phyloP scores from a whole-genome alignment of 2,329 filamentous ascomycete species.

The Herpotrichia juniperi region DNA sequence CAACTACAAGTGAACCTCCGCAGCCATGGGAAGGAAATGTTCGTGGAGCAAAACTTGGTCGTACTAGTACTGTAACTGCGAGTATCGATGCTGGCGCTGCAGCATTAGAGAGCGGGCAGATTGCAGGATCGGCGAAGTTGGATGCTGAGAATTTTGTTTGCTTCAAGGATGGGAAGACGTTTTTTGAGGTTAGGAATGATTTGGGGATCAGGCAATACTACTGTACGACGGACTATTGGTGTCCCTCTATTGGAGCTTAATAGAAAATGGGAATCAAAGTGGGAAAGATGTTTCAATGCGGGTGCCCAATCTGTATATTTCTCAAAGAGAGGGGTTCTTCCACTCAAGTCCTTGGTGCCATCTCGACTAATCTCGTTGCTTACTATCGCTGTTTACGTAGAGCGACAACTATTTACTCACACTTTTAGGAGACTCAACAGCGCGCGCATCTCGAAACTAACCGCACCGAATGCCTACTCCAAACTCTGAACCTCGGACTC shows the following conservation, averaged over 20 bases:
- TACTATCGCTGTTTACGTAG: no score
- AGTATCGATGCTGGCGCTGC: constrained; percentile 18
- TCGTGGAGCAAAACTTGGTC: neutral
- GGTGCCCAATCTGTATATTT: no score
- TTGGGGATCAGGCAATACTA: constrained; percentile 3
- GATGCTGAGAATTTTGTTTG: constrained; percentile 23
- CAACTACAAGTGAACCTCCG: neutral
- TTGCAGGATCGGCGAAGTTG: constrained; percentile 20
- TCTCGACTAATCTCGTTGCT: no score
- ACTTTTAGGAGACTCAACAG: neutral
- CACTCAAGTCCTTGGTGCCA: no score
- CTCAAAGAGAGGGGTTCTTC: no score
- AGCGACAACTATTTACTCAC: no score
- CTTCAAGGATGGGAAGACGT: constrained; percentile 22
- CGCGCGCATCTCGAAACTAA: neutral
- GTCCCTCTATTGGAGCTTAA: constrained; percentile 13
- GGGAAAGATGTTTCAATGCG: no score
- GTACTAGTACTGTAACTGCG: constrained; percentile 1
- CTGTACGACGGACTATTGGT: constrained; percentile 26
- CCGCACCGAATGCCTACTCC: neutral
- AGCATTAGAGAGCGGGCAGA: constrained; percentile 13
- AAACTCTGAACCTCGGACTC: neutral
- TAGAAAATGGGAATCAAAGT: neutral
- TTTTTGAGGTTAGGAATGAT: constrained; percentile 11
- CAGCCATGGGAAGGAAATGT: constrained; percentile 11